Evolutionary conservation across 2,329 filamentous ascomycete species (phyloP).

Genomic region (Ophiostoma triangulosporum): DNA sequence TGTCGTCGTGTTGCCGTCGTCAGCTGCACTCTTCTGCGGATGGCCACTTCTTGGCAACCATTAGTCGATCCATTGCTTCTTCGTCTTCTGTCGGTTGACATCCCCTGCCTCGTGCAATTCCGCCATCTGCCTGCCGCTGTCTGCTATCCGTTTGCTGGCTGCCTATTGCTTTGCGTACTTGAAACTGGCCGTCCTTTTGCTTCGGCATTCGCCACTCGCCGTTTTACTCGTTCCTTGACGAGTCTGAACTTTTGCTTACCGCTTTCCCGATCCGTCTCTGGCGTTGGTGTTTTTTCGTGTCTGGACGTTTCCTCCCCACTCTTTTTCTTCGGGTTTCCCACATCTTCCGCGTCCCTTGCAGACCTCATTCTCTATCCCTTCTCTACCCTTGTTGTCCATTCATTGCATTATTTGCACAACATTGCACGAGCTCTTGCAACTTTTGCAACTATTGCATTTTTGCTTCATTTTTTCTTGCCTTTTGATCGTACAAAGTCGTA

Average conservation of each 20-base stretch:
- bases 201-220: background rate
- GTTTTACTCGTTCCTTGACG: background rate
- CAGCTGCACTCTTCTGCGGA: too few species aligned
- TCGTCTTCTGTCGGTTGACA: too few species aligned
- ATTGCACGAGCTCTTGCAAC: background rate
- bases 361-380: background rate
- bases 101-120: background rate
- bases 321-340: background rate
- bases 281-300: slow-evolving; percentile 1
- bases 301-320: background rate
- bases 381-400: background rate
- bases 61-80: too few species aligned
- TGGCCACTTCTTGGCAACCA: too few species aligned
- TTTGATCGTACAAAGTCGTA: background rate
- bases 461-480: too few species aligned
- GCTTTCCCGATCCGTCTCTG: background rate
- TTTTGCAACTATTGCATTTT: too few species aligned
- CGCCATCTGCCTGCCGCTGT: background rate
- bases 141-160: background rate
- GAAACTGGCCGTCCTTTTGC: background rate
- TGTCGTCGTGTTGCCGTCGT: too few species aligned
- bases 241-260: background rate
- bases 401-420: background rate
- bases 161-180: too few species aligned
- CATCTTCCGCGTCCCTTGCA: background rate